Conservation (phyloP, 2,329 filamentous ascomycete genomes). For the Pyrenochaeta sp. region DNA sequence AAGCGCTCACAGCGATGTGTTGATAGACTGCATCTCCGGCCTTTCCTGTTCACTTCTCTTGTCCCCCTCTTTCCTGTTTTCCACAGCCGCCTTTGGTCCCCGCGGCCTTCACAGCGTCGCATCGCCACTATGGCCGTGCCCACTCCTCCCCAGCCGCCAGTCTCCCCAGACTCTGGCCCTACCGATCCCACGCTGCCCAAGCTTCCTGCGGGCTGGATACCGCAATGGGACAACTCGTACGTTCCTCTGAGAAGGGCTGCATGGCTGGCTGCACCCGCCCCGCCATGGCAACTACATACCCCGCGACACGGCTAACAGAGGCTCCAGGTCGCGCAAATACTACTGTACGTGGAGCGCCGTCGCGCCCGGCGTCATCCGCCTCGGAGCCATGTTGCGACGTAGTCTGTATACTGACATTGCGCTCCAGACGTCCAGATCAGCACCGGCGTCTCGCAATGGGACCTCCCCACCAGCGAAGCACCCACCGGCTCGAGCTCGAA, state of each 20-base stretch:
- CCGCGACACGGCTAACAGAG: slow-evolving; percentile 32
- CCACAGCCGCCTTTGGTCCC: slow-evolving; percentile 1
- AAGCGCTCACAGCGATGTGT: slow-evolving; percentile 25
- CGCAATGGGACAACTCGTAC: slow-evolving; percentile 50
- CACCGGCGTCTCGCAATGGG: slow-evolving; percentile 76
- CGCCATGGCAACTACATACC: no score
- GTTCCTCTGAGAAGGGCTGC: slow-evolving; percentile 18
- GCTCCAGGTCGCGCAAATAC: slow-evolving; percentile 48
- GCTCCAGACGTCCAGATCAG: slow-evolving; percentile 68
- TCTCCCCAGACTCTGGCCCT: slow-evolving; percentile 49
- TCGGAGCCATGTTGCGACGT: not conserved
- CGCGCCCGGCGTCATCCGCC: not conserved
- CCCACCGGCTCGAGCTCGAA: slow-evolving; percentile 67
- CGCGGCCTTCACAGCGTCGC: slow-evolving; percentile 11
- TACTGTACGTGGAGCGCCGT: slow-evolving; percentile 40
- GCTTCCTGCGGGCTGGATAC: slow-evolving; percentile 50
- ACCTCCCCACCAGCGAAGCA: slow-evolving; percentile 71
- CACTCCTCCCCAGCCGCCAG: slow-evolving; percentile 46
- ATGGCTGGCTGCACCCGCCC: slow-evolving; percentile 3
- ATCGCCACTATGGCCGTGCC: slow-evolving; percentile 39
- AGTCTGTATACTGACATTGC: slow-evolving; percentile 3
- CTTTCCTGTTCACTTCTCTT: slow-evolving; percentile 1
- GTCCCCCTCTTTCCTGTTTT: not conserved
- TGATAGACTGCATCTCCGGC: slow-evolving; percentile 5
- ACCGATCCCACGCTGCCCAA: slow-evolving; percentile 48